These are phyloP conservation scores for Pichia gijzeniarum DNA, from an alignment of 805 yeast genomes.

Conservation along the genomic window DNA sequence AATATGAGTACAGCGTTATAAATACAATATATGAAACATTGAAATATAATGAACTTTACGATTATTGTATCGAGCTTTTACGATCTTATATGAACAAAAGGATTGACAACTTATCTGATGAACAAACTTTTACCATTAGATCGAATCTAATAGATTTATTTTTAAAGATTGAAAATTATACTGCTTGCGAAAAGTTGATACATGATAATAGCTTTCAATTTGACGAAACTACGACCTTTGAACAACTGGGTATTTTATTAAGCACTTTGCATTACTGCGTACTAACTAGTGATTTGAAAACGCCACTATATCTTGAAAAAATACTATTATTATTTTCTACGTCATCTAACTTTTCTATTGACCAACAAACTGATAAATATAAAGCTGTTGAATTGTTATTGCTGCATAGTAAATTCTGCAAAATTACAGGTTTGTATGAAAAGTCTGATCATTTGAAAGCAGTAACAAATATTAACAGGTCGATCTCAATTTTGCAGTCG, in stretches of 20 bases:
- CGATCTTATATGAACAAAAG: conserved; percentile 6
- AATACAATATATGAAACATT: conserved; percentile 21
- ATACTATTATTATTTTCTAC: background rate
- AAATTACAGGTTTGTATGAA: conserved; percentile 26
- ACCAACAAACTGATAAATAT: conserved; percentile 17
- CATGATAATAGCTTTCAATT: too few species aligned
- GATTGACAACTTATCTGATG: background rate
- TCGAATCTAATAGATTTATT: background rate
- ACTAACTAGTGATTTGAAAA: background rate
- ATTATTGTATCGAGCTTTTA: conserved; percentile 14
- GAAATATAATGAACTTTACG: conserved; percentile 17
- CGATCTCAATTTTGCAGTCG: conserved; percentile 48
- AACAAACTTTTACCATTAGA: background rate
- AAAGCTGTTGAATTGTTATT: conserved; percentile 17
- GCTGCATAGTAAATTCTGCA: conserved; percentile 33
- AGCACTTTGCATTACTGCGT: background rate
- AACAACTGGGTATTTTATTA: background rate
- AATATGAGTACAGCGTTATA: conserved; percentile 30
- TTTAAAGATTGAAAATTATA: background rate
- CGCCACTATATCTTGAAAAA: background rate
- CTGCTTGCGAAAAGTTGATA: background rate
- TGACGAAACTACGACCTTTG: background rate
- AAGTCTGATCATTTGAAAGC: conserved; percentile 26
- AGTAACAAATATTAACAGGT: conserved; percentile 37
- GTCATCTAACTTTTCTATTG: background rate